A percentile compares a stretch with the other conserved stretches of the same genome.
Evolutionary conservation across 2,329 filamentous ascomycete genomes (phyloP).

Genomic region (Colletotrichum zoysiae): DNA sequence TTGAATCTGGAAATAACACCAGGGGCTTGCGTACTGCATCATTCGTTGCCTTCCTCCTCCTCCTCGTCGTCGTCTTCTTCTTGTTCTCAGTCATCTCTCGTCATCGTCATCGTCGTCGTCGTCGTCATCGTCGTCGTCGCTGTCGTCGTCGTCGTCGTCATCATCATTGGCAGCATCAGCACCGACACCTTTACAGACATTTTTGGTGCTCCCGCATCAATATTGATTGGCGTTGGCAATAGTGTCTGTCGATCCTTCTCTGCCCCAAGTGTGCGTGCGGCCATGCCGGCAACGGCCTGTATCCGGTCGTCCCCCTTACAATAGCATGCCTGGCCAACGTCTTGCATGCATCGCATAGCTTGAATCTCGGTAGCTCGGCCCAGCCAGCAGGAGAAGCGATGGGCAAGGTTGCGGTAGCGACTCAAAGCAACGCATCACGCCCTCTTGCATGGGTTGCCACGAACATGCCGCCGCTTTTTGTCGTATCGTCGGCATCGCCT

Average conservation of each 20-base stretch:
- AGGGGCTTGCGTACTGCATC: not conserved
- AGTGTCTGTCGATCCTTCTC: not conserved
- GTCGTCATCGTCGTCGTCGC: not conserved
- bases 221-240: slow-evolving; percentile 30
- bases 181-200: not conserved
- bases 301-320: slow-evolving; percentile 13
- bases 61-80: not conserved
- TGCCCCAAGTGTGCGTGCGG: not conserved
- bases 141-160: not conserved
- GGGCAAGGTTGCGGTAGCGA: slow-evolving; percentile 1
- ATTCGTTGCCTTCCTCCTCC: not conserved
- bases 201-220: slow-evolving; percentile 7
- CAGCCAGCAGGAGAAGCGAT: not conserved
- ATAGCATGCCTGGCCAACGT: not conserved
- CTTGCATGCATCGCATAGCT: slow-evolving; percentile 35
- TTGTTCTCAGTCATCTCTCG: no score
- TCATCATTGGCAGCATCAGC: slow-evolving; percentile 14
- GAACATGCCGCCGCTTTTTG: slow-evolving; percentile 20
- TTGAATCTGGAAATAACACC: not conserved
- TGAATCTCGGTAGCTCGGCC: slow-evolving; percentile 25
- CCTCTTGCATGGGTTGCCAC: not conserved
- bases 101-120: not conserved
- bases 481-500: not conserved
- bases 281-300: not conserved
- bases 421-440: slow-evolving; percentile 1